phyloP scores from a whole-genome alignment of 495 filamentous ascomycete species.

The Aspergillus nidulans region DNA sequence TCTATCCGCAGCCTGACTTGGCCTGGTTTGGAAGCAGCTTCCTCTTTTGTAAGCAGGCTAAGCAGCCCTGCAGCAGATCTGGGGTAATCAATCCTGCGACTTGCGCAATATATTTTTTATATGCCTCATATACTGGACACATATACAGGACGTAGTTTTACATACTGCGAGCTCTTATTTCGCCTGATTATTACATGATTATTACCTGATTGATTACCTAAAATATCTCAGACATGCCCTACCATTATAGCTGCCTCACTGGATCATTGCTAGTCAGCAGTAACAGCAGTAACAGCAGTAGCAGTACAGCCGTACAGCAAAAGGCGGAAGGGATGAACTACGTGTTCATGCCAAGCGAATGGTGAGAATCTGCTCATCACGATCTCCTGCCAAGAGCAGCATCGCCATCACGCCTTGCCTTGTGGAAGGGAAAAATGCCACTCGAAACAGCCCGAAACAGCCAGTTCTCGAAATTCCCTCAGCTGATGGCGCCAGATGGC shows the following conservation, averaged over 20 bases:
- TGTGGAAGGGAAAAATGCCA: slow-evolving; percentile 2
- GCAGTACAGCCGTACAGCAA: too few relatives aligned
- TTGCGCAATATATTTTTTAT: background rate
- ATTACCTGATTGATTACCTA: background rate
- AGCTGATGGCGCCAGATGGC: slow-evolving; percentile 11
- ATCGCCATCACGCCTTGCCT: background rate
- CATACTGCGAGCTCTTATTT: too few relatives aligned
- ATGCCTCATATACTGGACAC: background rate
- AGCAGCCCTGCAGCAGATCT: background rate
- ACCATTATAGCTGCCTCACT: background rate
- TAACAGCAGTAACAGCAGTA: background rate
- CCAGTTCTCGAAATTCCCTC: background rate
- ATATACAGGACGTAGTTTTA: too few relatives aligned
- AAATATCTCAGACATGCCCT: background rate
- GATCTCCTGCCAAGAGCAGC: slow-evolving; percentile 10
- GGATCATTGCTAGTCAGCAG: too few relatives aligned
- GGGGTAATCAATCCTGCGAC: background rate
- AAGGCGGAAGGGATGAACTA: background rate
- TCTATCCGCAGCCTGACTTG: background rate
- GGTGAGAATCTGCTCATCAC: slow-evolving; percentile 12
- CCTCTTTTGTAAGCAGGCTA: background rate
- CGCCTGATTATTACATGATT: too few relatives aligned
- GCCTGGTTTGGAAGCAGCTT: background rate
- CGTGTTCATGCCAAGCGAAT: slow-evolving; percentile 7
- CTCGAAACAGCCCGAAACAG: background rate